Evolutionary conservation across 257 asterid species (phyloP), one percentile per base, ranked within the genome.

Genomic region (Plantago ovata): DNA sequence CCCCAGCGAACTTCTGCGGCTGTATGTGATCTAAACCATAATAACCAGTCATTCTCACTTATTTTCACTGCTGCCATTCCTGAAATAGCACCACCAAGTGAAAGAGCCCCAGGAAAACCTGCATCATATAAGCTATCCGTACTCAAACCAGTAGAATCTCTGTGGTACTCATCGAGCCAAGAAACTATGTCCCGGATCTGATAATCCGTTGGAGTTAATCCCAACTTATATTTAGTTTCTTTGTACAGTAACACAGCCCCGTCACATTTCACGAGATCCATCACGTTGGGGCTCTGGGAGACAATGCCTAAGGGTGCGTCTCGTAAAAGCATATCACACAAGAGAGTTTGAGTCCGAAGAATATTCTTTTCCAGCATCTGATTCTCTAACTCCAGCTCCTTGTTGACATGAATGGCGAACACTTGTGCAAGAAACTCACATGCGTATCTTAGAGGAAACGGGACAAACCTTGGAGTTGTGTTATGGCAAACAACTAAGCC

Each of bases 11-110:
- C 64, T 61, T 81, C 96, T 0, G 84, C 81, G 36, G 96, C 98
- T 16, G 96, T 80, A 72, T 88, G 96, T 16, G 95, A 80, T 60
- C 98, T 75, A 71, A 84, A 92, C 98, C 98, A 92, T 73, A 92
- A 85, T 16, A 92, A 90, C 98, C 94, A 88, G 64, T 88, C 98
- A 44, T 62, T 77, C 10, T 84, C 86, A 1, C 82, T 81, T 46
- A 92, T 75, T 64, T 75, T 85, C 15, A 92, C 98, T 38, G 95
- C 96, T 20, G 97, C 98, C 97, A 88, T 88, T 50, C 98, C 98
- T 52, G 95, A 92, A 22, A 92, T 70, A 14, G 79, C 79, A 45
- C 82, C 84, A 10, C 95, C 96, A 6, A 88, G 86, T 43, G 93
- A 83, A 53, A 88, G 77, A 42, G 98, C 90, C 63, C 98, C 96